phyloP scores from a whole-genome alignment of 208 protist species.

The Leishmania gerbilli region DNA sequence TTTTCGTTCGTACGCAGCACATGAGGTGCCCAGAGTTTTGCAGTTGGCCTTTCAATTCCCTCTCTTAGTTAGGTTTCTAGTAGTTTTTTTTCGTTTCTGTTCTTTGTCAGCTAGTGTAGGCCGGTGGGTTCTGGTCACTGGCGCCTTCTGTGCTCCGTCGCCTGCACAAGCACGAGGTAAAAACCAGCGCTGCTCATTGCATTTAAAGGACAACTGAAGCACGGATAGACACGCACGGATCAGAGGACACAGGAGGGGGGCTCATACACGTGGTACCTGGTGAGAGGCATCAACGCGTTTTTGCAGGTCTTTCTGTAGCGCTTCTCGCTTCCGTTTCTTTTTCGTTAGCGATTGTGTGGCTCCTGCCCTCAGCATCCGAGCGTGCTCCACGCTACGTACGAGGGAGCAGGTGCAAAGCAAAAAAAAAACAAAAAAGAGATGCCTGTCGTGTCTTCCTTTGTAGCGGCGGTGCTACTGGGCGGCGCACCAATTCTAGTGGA shows the following conservation, averaged over 20 bases:
- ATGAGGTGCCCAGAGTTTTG: too few relatives aligned
- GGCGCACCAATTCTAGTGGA: neutral
- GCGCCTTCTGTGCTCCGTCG: neutral
- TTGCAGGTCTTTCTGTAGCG: neutral
- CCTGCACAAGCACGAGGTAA: neutral
- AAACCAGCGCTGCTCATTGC: neutral
- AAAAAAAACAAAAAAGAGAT: neutral
- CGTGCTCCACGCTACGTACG: neutral
- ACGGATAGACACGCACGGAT: neutral
- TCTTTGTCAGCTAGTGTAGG: neutral
- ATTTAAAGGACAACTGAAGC: neutral
- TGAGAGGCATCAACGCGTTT: neutral
- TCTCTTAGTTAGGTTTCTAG: neutral
- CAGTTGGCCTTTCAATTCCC: neutral
- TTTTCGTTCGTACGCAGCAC: neutral
- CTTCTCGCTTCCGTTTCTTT: neutral
- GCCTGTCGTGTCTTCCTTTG: neutral
- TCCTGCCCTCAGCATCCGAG: neutral
- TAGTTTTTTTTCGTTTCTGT: neutral
- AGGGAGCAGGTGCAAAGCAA: neutral
- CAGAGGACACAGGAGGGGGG: too few relatives aligned
- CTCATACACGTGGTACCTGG: neutral
- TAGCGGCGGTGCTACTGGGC: slow-evolving; percentile 11
- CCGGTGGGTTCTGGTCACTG: neutral
- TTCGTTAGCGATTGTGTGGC: neutral